Conservation (phyloP, 148 eudicot species). For the Cornus kousa region DNA sequence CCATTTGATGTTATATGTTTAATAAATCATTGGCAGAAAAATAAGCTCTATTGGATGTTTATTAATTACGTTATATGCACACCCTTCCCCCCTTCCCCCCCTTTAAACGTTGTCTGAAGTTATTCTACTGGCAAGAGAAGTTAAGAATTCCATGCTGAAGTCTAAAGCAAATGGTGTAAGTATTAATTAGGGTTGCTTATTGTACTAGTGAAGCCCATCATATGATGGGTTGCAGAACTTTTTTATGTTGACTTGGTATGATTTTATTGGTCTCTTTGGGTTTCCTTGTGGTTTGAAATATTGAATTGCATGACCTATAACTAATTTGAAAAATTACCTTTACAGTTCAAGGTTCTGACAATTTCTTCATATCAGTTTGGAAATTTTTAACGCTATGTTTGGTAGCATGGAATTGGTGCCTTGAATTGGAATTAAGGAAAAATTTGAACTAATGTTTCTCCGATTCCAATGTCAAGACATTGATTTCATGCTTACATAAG, state of each 20-base stretch:
- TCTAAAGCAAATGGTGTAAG: background rate
- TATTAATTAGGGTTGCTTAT: background rate
- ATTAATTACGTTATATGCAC: too few species aligned
- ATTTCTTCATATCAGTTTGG: background rate
- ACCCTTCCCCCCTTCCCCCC: background rate
- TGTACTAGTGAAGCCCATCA: background rate
- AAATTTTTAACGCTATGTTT: background rate
- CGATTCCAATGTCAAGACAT: too few species aligned
- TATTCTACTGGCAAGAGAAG: background rate
- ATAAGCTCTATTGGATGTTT: background rate
- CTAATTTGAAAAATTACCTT: background rate
- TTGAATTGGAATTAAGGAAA: too few species aligned
- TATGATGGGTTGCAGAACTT: background rate
- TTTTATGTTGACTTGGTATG: background rate
- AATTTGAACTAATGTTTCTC: too few species aligned
- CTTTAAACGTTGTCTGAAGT: background rate
- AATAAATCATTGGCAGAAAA: too few species aligned
- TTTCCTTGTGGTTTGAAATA: background rate
- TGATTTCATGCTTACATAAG: too few species aligned
- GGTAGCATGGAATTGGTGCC: too few species aligned
- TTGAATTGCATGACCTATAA: background rate
- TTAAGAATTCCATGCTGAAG: background rate
- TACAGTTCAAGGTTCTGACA: background rate
- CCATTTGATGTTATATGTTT: background rate
- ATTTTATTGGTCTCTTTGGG: background rate